Conservation (phyloP, 164 flowering plant species). For the Euptelea pleiosperma region DNA sequence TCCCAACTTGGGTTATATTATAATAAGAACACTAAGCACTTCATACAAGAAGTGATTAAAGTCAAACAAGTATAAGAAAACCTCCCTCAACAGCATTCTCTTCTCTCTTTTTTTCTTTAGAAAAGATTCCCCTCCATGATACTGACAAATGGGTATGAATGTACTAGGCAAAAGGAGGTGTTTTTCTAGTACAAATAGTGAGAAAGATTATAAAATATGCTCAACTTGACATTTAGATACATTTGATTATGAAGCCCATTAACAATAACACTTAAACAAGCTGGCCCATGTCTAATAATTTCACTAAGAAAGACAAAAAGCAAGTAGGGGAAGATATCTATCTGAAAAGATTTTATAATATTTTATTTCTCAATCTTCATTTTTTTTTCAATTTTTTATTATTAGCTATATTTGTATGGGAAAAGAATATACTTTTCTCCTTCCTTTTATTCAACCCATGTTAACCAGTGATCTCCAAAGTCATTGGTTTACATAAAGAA, state of each 20-base stretch:
- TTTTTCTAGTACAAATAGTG: background rate
- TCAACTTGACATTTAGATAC: conserved; percentile 16
- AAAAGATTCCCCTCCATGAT: conserved; percentile 24
- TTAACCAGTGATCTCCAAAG: no score
- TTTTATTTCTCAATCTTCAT: conserved; percentile 3
- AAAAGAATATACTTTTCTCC: no score
- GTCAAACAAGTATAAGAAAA: conserved; percentile 7
- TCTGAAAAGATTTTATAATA: background rate
- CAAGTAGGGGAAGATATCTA: conserved; percentile 5
- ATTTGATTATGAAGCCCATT: conserved; percentile 5
- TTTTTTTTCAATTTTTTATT: no score
- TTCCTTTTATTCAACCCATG: no score
- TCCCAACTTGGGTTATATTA: background rate
- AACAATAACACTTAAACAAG: conserved; percentile 1
- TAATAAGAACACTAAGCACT: background rate
- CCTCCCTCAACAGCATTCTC: conserved; percentile 9
- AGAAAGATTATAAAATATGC: conserved; percentile 7
- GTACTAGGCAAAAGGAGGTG: conserved; percentile 3
- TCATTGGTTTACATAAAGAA: no score
- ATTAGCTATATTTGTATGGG: no score
- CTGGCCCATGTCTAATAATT: conserved; percentile 8
- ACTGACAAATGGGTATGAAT: conserved; percentile 14
- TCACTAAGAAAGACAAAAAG: conserved; percentile 12
- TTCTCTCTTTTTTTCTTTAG: background rate
- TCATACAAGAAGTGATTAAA: conserved; percentile 3